Conservation (phyloP, 2,329 filamentous ascomycete species). For the Paramyrothecium roridum region DNA sequence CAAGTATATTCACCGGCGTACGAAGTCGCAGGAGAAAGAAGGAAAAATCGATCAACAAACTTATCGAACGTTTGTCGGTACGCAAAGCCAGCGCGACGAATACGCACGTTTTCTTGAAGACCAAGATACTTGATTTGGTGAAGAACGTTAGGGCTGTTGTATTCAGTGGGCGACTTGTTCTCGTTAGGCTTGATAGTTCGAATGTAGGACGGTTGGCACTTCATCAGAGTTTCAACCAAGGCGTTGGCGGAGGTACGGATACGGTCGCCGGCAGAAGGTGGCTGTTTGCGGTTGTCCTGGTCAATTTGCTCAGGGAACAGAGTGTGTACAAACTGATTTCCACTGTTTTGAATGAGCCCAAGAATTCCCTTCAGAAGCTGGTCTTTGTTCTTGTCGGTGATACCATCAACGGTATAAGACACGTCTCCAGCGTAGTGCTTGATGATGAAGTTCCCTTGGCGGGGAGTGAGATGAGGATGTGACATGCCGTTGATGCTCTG, state of each 20-base stretch:
- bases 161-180: constrained; percentile 93
- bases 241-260: constrained; percentile 95
- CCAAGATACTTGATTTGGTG: constrained; percentile 99
- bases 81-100: constrained; percentile 92
- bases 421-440: constrained; percentile 99
- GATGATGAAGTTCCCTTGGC: constrained; percentile 95
- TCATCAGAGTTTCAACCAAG: constrained; percentile 92
- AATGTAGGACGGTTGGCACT: constrained; percentile 95
- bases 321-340: constrained; percentile 81
- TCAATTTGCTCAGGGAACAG: constrained; percentile 93
- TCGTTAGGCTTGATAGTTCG: constrained; percentile 99
- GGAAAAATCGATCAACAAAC: constrained; percentile 95
- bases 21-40: constrained; percentile 88
- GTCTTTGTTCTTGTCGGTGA: constrained; percentile 99
- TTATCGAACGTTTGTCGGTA: constrained; percentile 98
- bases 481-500: constrained; percentile 87
- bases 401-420: constrained; percentile 88
- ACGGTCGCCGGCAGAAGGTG: constrained; percentile 92
- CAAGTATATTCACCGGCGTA: constrained; percentile 98
- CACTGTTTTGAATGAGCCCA: constrained; percentile 78
- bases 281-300: constrained; percentile 90
- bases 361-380: constrained; percentile 91
- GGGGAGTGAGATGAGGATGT: constrained; percentile 85
- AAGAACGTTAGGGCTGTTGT: constrained; percentile 86
- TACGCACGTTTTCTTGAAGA: constrained; percentile 98